Evolutionary conservation across 345 rosid genomes (phyloP).

Genomic region (Hypericum perforatum): DNA sequence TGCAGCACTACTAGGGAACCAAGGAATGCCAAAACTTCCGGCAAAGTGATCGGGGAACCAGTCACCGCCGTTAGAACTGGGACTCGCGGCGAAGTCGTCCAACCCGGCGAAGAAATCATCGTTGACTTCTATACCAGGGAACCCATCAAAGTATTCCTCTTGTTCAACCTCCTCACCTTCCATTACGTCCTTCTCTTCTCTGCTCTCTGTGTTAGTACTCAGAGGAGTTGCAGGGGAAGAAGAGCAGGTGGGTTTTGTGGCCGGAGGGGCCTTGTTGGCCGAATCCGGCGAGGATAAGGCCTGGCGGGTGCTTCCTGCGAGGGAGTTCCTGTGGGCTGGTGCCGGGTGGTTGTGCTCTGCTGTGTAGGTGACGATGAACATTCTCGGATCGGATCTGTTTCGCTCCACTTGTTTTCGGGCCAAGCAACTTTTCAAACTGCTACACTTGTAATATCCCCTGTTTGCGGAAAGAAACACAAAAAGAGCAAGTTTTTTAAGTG

Average conservation of each 20-base stretch:
- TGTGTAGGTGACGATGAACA: conserved; percentile 89
- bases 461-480: conserved; percentile 7
- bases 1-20: conserved; percentile 21
- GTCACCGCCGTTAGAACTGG: not conserved
- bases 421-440: conserved; percentile 89
- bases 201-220: conserved; percentile 28
- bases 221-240: conserved; percentile 37
- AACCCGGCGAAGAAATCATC: conserved; percentile 82
- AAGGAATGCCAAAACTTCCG: conserved; percentile 17
- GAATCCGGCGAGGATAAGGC: conserved; percentile 6
- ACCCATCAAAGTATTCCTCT: conserved; percentile 23
- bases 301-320: conserved; percentile 51
- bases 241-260: no score
- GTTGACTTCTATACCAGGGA: conserved; percentile 49
- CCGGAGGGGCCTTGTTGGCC: not conserved
- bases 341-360: conserved; percentile 93
- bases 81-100: conserved; percentile 33
- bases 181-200: conserved; percentile 36
- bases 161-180: conserved; percentile 50
- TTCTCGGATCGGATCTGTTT: conserved; percentile 84
- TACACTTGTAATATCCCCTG: conserved; percentile 95
- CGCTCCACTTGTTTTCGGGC: conserved; percentile 98
- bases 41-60: not conserved
- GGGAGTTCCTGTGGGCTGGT: conserved; percentile 89
- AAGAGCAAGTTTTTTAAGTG: conserved; percentile 6